Conservation (phyloP, 257 asterid genomes). For the Nicotiana obtusifolia region DNA sequence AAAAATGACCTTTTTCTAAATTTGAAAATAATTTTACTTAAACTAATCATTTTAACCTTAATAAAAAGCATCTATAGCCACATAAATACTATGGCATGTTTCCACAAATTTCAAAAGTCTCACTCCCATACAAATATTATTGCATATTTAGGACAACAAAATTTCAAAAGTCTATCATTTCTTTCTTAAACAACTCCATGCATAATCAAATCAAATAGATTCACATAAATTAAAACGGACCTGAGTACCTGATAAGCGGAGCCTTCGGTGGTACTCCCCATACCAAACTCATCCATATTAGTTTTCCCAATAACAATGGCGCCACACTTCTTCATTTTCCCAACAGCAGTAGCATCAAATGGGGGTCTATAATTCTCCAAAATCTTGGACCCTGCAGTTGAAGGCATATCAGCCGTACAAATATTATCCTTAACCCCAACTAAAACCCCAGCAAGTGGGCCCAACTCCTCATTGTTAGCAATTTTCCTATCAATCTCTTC, state of each 20-base stretch:
- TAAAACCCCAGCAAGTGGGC: constrained; percentile 81
- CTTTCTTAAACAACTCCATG: no score
- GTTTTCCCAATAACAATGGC: constrained; percentile 89
- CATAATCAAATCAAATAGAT: no score
- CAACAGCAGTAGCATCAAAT: constrained; percentile 84
- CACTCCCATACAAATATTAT: no score
- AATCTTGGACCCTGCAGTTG: constrained; percentile 84
- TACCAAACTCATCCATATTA: constrained; percentile 96
- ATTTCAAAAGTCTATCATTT: no score
- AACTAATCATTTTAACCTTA: no score
- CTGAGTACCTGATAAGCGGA: constrained; percentile 66
- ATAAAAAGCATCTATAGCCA: no score
- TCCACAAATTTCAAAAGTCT: no score
- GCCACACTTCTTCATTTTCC: constrained; percentile 70
- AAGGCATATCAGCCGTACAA: constrained; percentile 81
- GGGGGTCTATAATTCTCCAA: constrained; percentile 80
- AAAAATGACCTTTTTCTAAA: no score
- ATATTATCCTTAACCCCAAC: constrained; percentile 90
- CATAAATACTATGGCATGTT: constrained; percentile 5
- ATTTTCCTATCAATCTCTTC: constrained; percentile 61
- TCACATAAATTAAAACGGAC: no score
- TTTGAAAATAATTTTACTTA: no score
- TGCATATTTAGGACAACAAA: no score
- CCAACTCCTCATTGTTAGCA: constrained; percentile 49
- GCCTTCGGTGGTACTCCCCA: constrained; percentile 95